phyloP scores from a whole-genome alignment of 345 rosid species.

The Camelina neglecta region DNA sequence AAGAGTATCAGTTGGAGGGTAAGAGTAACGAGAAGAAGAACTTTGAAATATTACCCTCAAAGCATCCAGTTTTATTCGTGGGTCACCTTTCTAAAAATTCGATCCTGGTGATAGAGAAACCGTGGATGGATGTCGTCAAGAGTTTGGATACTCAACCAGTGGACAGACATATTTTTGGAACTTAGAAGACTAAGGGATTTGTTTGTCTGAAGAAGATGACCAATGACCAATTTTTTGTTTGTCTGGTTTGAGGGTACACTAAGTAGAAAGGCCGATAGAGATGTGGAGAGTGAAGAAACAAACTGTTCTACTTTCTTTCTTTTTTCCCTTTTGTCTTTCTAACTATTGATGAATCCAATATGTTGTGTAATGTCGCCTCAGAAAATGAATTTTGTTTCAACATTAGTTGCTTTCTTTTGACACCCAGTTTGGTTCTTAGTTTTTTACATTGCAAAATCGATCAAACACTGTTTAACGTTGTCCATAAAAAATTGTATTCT shows the following conservation, averaged over 20 bases:
- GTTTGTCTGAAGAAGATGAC: constrained; percentile 20
- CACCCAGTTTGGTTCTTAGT: background rate
- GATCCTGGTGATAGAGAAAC: constrained; percentile 81
- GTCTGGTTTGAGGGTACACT: background rate
- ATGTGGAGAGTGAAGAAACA: constrained; percentile 28
- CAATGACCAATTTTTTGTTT: constrained; percentile 27
- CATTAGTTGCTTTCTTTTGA: background rate
- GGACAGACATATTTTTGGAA: constrained; percentile 91
- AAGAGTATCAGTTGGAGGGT: constrained; percentile 52
- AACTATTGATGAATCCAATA: constrained; percentile 20
- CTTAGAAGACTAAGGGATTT: constrained; percentile 39
- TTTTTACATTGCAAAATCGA: too few species aligned
- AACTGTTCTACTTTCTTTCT: background rate
- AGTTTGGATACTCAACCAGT: constrained; percentile 75
- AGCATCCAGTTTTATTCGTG: constrained; percentile 85
- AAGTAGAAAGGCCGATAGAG: constrained; percentile 9
- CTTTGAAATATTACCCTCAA: constrained; percentile 76
- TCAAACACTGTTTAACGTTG: too few species aligned
- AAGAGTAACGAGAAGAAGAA: constrained; percentile 64
- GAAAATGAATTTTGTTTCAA: constrained; percentile 29
- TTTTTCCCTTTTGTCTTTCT: background rate
- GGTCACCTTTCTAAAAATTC: constrained; percentile 81
- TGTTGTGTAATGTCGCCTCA: constrained; percentile 33
- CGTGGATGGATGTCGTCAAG: constrained; percentile 90
- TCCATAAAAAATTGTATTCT: too few species aligned